Conservation (phyloP, 768 basidiomycete species). For the Filobasidium floriforme region DNA sequence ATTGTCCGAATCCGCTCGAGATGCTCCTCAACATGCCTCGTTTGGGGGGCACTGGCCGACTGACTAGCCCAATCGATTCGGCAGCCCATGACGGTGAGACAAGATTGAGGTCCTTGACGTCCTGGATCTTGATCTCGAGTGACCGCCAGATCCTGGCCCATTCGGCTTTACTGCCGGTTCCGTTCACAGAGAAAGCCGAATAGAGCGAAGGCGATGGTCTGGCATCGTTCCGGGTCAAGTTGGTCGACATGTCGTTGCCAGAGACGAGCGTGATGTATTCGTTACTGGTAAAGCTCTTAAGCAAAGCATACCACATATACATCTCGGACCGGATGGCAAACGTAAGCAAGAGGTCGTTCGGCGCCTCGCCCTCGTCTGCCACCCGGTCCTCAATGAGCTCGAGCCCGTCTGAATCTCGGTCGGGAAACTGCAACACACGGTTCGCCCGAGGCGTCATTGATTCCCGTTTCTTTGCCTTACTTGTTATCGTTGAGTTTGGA, state of each 20-base stretch:
- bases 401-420: background rate
- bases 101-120: conserved; percentile 13
- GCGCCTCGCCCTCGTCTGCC: background rate
- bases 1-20: conserved; percentile 16
- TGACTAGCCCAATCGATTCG: background rate
- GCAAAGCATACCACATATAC: conserved; percentile 1
- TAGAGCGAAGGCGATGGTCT: background rate
- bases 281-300: background rate
- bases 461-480: background rate
- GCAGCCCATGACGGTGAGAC: background rate
- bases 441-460: conserved; percentile 1
- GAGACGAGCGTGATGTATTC: background rate
- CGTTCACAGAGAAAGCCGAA: conserved; percentile 3
- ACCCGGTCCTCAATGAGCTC: background rate
- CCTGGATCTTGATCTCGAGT: conserved; percentile 16
- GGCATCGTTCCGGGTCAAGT: background rate
- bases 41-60: background rate
- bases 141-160: conserved; percentile 3
- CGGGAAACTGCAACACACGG: background rate
- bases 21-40: conserved; percentile 18
- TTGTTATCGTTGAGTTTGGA: background rate
- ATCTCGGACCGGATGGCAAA: background rate
- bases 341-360: background rate
- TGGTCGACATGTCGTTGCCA: background rate
- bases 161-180: conserved; percentile 3